phyloP scores from a whole-genome alignment of 352 stramenopile genomes.

The Phytophthora cajani region DNA sequence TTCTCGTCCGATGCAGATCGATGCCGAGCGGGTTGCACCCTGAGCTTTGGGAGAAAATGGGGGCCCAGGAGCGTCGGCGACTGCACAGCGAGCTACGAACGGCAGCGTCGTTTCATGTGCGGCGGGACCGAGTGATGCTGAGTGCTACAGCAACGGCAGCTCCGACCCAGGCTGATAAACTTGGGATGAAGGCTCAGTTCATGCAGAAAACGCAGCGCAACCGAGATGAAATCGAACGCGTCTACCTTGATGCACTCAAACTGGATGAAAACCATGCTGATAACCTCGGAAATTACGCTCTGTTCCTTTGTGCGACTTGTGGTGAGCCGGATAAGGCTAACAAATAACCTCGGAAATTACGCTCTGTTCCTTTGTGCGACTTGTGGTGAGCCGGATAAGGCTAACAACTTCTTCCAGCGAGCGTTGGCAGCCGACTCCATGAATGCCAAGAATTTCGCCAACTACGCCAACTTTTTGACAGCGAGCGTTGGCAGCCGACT shows the following conservation, averaged over 20 bases:
- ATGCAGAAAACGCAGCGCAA: conserved; percentile 40
- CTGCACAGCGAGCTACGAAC: conserved; percentile 39
- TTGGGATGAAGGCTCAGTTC: conserved; percentile 56
- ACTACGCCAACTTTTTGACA: conserved; percentile 49
- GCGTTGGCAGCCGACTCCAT: conserved; percentile 31
- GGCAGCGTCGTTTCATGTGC: conserved; percentile 42
- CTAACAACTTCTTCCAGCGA: conserved; percentile 28
- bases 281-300: conserved; percentile 52
- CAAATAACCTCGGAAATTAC: conserved; percentile 53
- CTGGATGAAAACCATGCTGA: conserved; percentile 35
- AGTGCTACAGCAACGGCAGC: background rate
- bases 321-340: too few species aligned
- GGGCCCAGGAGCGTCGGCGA: conserved; percentile 28
- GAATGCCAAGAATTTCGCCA: conserved; percentile 28
- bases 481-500: conserved; percentile 32
- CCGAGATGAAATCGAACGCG: conserved; percentile 31
- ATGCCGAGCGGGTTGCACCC: conserved; percentile 36
- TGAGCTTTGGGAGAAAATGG: conserved; percentile 39
- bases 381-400: conserved; percentile 29
- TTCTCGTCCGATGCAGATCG: conserved; percentile 46
- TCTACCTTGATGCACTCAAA: conserved; percentile 43
- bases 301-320: conserved; percentile 40
- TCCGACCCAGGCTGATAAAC: conserved; percentile 41
- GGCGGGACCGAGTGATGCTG: conserved; percentile 33
- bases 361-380: conserved; percentile 42